Conservation (phyloP, 768 basidiomycete species). For the Podaxis sp. region DNA sequence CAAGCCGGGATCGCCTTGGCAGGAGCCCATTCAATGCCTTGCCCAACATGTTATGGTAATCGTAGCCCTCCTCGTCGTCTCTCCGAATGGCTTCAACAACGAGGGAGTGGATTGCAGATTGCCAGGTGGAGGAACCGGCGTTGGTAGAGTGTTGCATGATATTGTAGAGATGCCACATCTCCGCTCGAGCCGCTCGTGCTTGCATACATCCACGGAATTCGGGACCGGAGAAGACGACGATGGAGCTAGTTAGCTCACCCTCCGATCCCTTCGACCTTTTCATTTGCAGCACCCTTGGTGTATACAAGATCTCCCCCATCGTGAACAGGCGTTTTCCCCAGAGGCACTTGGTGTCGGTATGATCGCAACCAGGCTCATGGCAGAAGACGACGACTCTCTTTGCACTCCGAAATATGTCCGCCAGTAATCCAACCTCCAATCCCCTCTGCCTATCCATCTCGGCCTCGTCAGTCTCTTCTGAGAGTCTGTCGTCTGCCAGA, state of each 20-base stretch:
- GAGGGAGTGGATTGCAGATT: conserved; percentile 19
- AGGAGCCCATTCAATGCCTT: conserved; percentile 21
- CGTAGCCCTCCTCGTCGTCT: conserved; percentile 13
- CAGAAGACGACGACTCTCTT: conserved; percentile 7
- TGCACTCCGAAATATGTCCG: conserved; percentile 9
- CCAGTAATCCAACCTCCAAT: background rate
- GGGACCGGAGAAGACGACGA: background rate
- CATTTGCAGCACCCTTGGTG: background rate
- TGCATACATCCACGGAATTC: conserved; percentile 5
- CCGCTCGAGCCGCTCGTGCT: conserved; percentile 4
- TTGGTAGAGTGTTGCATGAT: conserved; percentile 19
- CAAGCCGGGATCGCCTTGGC: conserved; percentile 16
- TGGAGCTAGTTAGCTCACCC: background rate
- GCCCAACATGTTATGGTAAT: conserved; percentile 17
- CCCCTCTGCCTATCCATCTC: background rate
- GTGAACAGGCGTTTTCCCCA: conserved; percentile 6
- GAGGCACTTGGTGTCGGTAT: background rate
- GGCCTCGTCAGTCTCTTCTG: background rate
- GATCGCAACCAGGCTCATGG: background rate
- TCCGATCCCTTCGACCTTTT: background rate
- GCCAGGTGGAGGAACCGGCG: conserved; percentile 16
- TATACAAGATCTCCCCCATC: conserved; percentile 7
- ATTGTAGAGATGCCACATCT: conserved; percentile 17
- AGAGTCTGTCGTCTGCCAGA: background rate
- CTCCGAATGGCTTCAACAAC: conserved; percentile 21